Evolutionary conservation across 352 stramenopile species (phyloP).

Genomic region (Phytophthora capsici): DNA sequence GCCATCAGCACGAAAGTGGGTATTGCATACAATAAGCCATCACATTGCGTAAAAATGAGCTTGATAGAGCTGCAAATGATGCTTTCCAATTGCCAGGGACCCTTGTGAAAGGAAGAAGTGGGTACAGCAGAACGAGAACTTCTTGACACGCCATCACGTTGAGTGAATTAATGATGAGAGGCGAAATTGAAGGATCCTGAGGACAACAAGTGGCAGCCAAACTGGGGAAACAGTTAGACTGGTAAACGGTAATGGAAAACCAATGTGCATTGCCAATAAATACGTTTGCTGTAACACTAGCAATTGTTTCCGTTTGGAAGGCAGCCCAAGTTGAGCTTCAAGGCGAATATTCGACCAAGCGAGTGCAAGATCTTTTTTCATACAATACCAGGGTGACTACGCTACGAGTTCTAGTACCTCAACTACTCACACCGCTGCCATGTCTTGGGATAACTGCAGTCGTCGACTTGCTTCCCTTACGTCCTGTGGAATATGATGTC

Average conservation of each 20-base stretch:
- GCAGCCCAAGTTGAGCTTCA: constrained; percentile 25
- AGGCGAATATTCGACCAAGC: constrained; percentile 23
- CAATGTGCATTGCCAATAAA: background rate
- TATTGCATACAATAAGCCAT: constrained; percentile 4
- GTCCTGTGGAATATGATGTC: constrained; percentile 3
- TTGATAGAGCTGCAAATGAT: no score
- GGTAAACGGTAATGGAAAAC: background rate
- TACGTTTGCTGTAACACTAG: no score
- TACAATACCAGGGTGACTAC: constrained; percentile 3
- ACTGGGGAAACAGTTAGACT: background rate
- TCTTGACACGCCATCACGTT: background rate
- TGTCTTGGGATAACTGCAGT: constrained; percentile 16
- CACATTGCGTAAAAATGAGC: no score
- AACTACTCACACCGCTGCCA: constrained; percentile 16
- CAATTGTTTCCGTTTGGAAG: constrained; percentile 13
- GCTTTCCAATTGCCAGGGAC: background rate
- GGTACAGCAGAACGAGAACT: background rate
- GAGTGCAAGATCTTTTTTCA: constrained; percentile 14
- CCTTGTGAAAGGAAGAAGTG: constrained; percentile 1
- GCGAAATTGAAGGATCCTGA: background rate
- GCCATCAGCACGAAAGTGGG: background rate
- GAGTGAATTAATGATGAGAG: background rate
- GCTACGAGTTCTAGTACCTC: constrained; percentile 13
- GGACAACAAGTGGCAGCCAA: background rate
- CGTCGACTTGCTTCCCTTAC: constrained; percentile 20